Evolutionary conservation across 371 early-diverging fungal genomes (phyloP).

Genomic region (Mortierella sp.): DNA sequence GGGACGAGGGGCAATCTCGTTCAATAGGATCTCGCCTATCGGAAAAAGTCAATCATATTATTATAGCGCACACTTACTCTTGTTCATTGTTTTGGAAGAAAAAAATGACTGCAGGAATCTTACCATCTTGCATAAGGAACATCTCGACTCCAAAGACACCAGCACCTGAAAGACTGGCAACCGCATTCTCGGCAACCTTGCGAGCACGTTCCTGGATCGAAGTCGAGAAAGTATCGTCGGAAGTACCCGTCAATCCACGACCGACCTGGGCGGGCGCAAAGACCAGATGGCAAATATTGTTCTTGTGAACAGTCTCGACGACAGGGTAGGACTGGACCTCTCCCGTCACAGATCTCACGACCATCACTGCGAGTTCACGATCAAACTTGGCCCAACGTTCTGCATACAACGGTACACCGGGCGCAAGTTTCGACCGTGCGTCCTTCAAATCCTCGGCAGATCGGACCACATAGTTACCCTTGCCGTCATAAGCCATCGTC

Average conservation of each 20-base stretch:
- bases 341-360: constrained; percentile 85
- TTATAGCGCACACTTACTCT: no score
- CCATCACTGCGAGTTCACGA: constrained; percentile 97
- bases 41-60: constrained; percentile 2
- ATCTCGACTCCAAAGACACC: constrained; percentile 98
- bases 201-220: constrained; percentile 75
- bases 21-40: constrained; percentile 79
- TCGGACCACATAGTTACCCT: constrained; percentile 90
- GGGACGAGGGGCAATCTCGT: constrained; percentile 98
- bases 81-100: no score
- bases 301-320: constrained; percentile 95
- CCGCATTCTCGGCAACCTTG: constrained; percentile 85
- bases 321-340: constrained; percentile 88
- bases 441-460: constrained; percentile 69
- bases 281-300: constrained; percentile 94
- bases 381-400: constrained; percentile 94
- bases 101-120: no score
- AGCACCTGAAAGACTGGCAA: constrained; percentile 82
- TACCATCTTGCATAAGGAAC: constrained; percentile 90
- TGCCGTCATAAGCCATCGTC: constrained; percentile 95
- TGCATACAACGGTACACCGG: constrained; percentile 79
- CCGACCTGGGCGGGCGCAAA: constrained; percentile 96
- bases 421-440: constrained; percentile 64
- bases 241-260: constrained; percentile 60
- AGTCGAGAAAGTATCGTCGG: constrained; percentile 37